Conservation (phyloP, 176 grass and related monocot species). For the Pharus latifolius region DNA sequence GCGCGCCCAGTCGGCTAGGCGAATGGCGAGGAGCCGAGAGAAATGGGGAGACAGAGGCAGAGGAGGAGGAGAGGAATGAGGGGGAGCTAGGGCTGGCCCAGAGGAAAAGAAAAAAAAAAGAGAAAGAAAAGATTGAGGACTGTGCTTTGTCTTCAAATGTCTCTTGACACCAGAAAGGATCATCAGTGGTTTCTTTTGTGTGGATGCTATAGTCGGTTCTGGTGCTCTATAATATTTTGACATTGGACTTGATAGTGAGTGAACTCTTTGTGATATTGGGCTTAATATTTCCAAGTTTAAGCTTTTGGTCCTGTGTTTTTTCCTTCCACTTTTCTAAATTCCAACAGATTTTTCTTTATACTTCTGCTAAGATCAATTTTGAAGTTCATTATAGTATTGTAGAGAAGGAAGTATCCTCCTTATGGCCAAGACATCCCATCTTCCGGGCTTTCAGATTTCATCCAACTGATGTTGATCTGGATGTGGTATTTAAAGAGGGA, state of each 20-base stretch:
- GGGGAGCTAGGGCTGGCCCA: no score
- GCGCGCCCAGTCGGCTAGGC: no score
- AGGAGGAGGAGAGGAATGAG: no score
- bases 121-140: no score
- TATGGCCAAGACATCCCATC: conserved; percentile 54
- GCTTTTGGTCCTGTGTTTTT: background rate
- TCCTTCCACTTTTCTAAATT: background rate
- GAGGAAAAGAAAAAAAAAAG: no score
- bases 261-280: conserved; percentile 16
- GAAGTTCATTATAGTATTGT: conserved; percentile 2
- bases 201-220: conserved; percentile 16
- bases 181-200: conserved; percentile 11
- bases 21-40: no score
- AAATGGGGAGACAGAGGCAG: no score
- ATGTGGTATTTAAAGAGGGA: conserved; percentile 75
- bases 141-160: conserved; percentile 32
- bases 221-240: conserved; percentile 20
- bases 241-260: conserved; percentile 29
- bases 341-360: background rate
- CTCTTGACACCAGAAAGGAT: conserved; percentile 37
- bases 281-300: conserved; percentile 4
- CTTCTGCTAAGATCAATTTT: conserved; percentile 12
- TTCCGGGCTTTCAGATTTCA: conserved; percentile 78
- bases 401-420: background rate
- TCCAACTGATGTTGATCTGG: conserved; percentile 72